phyloP scores from a whole-genome alignment of 768 basidiomycete genomes.

The Hygrophorus russula region DNA sequence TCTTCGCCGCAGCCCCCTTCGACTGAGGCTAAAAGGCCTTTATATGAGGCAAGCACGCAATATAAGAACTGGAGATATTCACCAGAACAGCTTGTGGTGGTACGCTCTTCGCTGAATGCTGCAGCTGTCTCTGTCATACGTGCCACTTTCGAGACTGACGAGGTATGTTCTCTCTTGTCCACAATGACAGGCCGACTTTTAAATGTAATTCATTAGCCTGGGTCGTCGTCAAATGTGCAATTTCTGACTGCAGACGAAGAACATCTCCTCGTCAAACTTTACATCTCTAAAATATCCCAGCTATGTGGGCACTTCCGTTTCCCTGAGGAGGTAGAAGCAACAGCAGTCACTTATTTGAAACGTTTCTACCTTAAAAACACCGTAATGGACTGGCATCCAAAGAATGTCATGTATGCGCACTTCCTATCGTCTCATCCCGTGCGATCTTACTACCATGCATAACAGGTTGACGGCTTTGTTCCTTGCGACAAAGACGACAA shows the following conservation, averaged over 20 bases:
- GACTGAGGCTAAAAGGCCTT: constrained; percentile 23
- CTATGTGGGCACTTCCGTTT: constrained; percentile 80
- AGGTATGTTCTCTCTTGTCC: constrained; percentile 36
- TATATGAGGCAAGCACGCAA: constrained; percentile 75
- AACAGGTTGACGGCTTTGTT: constrained; percentile 89
- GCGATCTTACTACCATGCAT: neutral
- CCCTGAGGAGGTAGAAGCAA: constrained; percentile 88
- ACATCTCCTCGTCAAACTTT: constrained; percentile 77
- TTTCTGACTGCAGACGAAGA: constrained; percentile 83
- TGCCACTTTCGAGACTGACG: constrained; percentile 65
- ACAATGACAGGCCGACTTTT: constrained; percentile 8
- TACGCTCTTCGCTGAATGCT: constrained; percentile 59
- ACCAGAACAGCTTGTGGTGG: constrained; percentile 42
- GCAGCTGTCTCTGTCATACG: constrained; percentile 71
- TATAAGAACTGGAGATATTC: constrained; percentile 88
- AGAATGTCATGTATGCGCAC: constrained; percentile 85
- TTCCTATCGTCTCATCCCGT: neutral
- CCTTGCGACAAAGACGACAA: constrained; percentile 96
- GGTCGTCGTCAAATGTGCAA: constrained; percentile 58
- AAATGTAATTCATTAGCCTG: constrained; percentile 35
- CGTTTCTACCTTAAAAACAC: constrained; percentile 97
- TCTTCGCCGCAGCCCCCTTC: neutral
- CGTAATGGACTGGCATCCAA: constrained; percentile 99
- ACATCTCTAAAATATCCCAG: constrained; percentile 76
- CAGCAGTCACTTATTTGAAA: constrained; percentile 86